Base-by-base conservation (phyloP, 2,329 filamentous ascomycete genomes). In the Aspergillus sp. region DNA sequence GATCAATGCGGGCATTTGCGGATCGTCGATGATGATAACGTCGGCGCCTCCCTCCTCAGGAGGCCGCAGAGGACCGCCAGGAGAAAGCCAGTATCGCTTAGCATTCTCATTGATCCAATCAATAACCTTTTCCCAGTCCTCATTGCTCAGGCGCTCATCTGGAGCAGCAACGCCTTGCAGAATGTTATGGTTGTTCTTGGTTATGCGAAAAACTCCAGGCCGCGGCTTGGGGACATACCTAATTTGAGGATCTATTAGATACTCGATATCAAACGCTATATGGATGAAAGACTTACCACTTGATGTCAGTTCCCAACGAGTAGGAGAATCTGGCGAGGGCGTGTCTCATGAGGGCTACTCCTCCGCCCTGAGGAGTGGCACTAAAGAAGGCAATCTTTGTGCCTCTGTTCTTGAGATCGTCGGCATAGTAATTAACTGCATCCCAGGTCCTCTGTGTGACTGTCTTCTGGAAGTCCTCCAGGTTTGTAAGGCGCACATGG, bases 181-280 rank as follows among this genome's bases (percentile, higher is more conserved):
- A 64, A 94, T 93, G 76, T 95, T 95, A 84, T 95, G 91, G 67
- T 92, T 90, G 66, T 89, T 92, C 78, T 95, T 95, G 66, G 91
- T 95, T 75, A 91, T 89, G 54, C 90, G 84, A 76, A 95, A 95
- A 10, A 94, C 87, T 15, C 89, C 88, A 3, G 90, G 90, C 54
- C 89, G 87, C 21, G 91, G 90, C 73, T 91, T 92, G 6, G 91
- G 91, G 1, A 94, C 90, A 62, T 84, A 86, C 82, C 83, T 85
- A 48, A 38, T 19, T 6, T 38, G 6, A 32, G 27, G 27, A 51
- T 25, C 23, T 32, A 60, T 66, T 19, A 51, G 19, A 27, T 27
- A 47, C 15, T 21, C 11, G n/a, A 19, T 23, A 8, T 3, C n/a
- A 25, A 27, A 21, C 5, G 3, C 11, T 7, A 44, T 32, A 5